Base-by-base conservation (phyloP, 306 rosid species). In the Corylus avellana region DNA sequence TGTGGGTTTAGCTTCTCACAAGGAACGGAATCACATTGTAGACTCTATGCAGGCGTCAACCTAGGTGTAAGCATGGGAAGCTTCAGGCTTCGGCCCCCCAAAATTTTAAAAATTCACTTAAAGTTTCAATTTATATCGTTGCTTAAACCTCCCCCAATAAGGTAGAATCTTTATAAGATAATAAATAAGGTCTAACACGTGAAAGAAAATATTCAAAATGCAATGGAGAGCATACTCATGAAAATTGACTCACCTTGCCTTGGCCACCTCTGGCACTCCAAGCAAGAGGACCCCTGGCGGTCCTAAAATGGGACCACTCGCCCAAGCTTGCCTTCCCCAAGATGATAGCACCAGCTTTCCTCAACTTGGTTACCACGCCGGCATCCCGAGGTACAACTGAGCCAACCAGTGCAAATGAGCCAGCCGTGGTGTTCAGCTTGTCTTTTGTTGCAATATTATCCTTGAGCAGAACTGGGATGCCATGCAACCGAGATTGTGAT, bases 361-460 rank as follows among this genome's bases (percentile, higher is more conserved):
- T 92, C 76, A 92, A 69, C 88, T 57, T 89, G 3, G 76, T 11
- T 56, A 87, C 91, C 0, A 90, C 95, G 4, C 90, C 92, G 5
- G 95, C 92, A 75, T 92, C 97, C 39, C 88, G 85, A 18, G 91
- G 88, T 72, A 90, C 91, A 17, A 84, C 70, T 3, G 95, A 90
- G 3, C 94, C 92, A 12, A 88, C 80, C 62, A 92, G 66, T 6
- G 93, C 91, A 53, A 54, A 89, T 2, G 97, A 92, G 1, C 95
- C 95, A 37, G 89, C 89, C 4, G 92, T 90, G 8, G 92, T 92
- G 74, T 90, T 92, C 42, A 90, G 3, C 78, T 87, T 87, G 70
- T 92, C 97, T 79, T 89, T 90, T 17, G 90, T 92, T 16, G 91
- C 92, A 20, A 87, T 92, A 12, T 72, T 92, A 16, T 92, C 97